A percentile compares a stretch with the other conserved stretches of the same genome.
Conservation (phyloP, 257 asterid species). For the Knoxia roxburghii region DNA sequence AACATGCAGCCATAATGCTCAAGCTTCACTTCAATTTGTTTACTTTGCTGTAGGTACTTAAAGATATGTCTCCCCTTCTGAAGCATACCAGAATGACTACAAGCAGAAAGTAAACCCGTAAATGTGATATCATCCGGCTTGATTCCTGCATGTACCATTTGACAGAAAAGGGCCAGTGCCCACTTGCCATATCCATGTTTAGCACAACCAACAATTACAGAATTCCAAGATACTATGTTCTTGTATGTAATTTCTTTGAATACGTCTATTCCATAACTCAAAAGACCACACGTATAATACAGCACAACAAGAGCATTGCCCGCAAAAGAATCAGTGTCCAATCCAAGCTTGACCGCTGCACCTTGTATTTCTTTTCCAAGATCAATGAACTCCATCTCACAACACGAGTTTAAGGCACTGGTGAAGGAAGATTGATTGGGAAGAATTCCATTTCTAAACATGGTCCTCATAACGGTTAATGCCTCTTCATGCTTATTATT, state of each 20-base stretch:
- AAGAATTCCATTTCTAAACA: slow-evolving; percentile 50
- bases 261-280: slow-evolving; percentile 43
- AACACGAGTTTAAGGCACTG: slow-evolving; percentile 67
- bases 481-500: slow-evolving; percentile 56
- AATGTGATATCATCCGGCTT: slow-evolving; percentile 74
- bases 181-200: slow-evolving; percentile 67
- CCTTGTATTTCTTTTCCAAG: slow-evolving; percentile 64
- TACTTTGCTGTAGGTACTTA: slow-evolving; percentile 19
- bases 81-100: slow-evolving; percentile 87
- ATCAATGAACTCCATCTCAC: slow-evolving; percentile 51
- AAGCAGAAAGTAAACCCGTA: slow-evolving; percentile 77
- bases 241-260: slow-evolving; percentile 46
- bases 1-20: slow-evolving; percentile 91
- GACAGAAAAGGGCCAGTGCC: slow-evolving; percentile 58
- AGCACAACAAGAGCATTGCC: slow-evolving; percentile 79
- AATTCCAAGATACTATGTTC: slow-evolving; percentile 83
- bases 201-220: slow-evolving; percentile 78
- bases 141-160: slow-evolving; percentile 52
- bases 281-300: slow-evolving; percentile 55
- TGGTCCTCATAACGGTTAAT: slow-evolving; percentile 40
- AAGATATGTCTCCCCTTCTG: slow-evolving; percentile 57
- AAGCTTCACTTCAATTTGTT: slow-evolving; percentile 34
- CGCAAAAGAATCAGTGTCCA: slow-evolving; percentile 50
- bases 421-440: slow-evolving; percentile 90
- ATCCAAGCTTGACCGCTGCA: slow-evolving; percentile 56